phyloP scores from a whole-genome alignment of 2,329 filamentous ascomycete genomes.

The Botrytis tulipae region DNA sequence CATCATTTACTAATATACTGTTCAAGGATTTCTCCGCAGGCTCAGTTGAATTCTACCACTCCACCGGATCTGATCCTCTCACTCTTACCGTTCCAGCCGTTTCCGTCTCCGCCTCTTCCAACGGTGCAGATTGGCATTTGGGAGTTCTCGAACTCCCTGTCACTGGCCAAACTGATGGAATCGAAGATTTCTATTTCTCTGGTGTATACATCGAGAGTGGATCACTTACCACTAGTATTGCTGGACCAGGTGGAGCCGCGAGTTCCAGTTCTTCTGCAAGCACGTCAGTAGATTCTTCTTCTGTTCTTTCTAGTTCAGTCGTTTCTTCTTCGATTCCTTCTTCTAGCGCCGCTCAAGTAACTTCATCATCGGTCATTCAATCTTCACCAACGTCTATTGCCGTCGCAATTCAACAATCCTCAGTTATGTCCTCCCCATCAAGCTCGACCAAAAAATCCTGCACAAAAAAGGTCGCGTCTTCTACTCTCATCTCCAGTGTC shows the following conservation, averaged over 20 bases:
- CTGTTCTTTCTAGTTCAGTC: slow-evolving; percentile 3
- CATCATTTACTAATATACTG: background rate
- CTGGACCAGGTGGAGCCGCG: slow-evolving; percentile 37
- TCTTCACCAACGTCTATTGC: background rate
- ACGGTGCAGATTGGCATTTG: slow-evolving; percentile 71
- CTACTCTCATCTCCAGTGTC: no score
- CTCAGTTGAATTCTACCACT: slow-evolving; percentile 69
- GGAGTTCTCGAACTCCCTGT: slow-evolving; percentile 65
- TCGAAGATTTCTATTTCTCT: slow-evolving; percentile 70
- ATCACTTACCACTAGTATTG: slow-evolving; percentile 43
- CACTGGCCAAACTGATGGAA: slow-evolving; percentile 50
- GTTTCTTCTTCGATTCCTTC: background rate
- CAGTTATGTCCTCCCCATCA: no score
- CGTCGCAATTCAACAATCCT: no score
- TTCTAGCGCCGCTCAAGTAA: background rate
- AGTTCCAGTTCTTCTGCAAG: slow-evolving; percentile 17
- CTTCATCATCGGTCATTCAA: background rate
- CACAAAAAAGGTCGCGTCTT: background rate
- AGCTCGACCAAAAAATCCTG: slow-evolving; percentile 6
- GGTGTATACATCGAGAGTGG: slow-evolving; percentile 69
- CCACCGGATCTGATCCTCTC: slow-evolving; percentile 57
- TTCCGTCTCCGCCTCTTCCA: slow-evolving; percentile 58
- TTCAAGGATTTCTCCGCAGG: slow-evolving; percentile 55
- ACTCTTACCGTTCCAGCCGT: slow-evolving; percentile 59
- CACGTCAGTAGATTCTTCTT: slow-evolving; percentile 17